Conservation (phyloP, 164 flowering plant genomes). For the Malania oleifera region DNA sequence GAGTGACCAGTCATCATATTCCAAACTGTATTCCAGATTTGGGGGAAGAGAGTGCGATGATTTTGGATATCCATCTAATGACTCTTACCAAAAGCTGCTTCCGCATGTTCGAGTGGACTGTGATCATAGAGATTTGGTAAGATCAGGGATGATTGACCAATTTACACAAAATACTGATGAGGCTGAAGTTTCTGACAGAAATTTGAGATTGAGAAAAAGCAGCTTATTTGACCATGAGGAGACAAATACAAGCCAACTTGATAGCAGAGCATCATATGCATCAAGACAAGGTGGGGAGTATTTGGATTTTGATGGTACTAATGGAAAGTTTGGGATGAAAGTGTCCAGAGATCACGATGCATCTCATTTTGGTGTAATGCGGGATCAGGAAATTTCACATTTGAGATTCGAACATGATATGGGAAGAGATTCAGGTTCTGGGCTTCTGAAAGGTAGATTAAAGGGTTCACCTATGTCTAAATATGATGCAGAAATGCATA, state of each 20-base stretch:
- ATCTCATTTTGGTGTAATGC: slow-evolving; percentile 3
- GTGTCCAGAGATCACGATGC: slow-evolving; percentile 15
- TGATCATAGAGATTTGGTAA: slow-evolving; percentile 15
- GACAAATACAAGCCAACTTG: slow-evolving; percentile 9
- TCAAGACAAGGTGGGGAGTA: slow-evolving; percentile 14
- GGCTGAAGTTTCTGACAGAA: slow-evolving; percentile 18
- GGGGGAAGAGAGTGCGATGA: slow-evolving; percentile 10
- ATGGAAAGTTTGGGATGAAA: slow-evolving; percentile 10
- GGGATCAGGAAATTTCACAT: slow-evolving; percentile 15
- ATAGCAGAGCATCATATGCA: slow-evolving; percentile 10
- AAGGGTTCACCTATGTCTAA: slow-evolving; percentile 6
- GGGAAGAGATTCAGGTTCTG: slow-evolving; percentile 17
- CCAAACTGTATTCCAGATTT: slow-evolving; percentile 3
- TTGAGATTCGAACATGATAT: slow-evolving; percentile 13
- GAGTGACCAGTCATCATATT: slow-evolving; percentile 8
- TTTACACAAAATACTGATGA: slow-evolving; percentile 7
- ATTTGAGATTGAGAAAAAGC: slow-evolving; percentile 5
- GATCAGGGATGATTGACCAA: slow-evolving; percentile 10
- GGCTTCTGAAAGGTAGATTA: slow-evolving; percentile 15
- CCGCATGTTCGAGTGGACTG: slow-evolving; percentile 7
- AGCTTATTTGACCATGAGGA: slow-evolving; percentile 11
- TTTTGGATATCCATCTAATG: slow-evolving; percentile 17
- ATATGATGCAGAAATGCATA: slow-evolving; percentile 15
- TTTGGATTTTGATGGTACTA: slow-evolving; percentile 13
- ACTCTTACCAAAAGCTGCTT: slow-evolving; percentile 9